These are phyloP conservation scores for Sugiyamaella boreocaroliniensis DNA, from an alignment of 805 yeast species.

Conservation along the genomic window DNA sequence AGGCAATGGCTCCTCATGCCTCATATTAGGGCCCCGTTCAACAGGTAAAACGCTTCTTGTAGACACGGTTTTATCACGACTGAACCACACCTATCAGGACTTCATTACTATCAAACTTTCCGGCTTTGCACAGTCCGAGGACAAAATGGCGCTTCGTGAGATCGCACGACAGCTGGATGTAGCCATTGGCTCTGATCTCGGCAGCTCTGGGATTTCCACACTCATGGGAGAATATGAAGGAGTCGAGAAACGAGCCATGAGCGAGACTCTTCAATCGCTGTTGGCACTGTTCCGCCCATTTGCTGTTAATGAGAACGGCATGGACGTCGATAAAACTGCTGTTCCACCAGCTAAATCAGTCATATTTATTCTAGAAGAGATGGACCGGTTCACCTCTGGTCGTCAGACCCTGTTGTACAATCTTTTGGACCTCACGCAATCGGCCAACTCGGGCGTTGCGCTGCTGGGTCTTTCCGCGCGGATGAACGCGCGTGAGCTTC, in stretches of 20 bases:
- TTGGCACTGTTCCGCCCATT: slow-evolving; percentile 23
- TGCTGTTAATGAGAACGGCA: slow-evolving; percentile 17
- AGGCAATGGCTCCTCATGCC: slow-evolving; percentile 73
- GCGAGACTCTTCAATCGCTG: slow-evolving; percentile 24
- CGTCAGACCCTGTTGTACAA: slow-evolving; percentile 85
- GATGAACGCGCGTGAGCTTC: slow-evolving; percentile 65
- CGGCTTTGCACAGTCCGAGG: slow-evolving; percentile 69
- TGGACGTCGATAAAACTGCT: slow-evolving; percentile 18
- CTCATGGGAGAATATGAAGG: slow-evolving; percentile 21
- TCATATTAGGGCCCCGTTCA: slow-evolving; percentile 74
- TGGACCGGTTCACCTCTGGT: slow-evolving; percentile 66
- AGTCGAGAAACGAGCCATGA: slow-evolving; percentile 27
- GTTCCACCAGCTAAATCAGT: slow-evolving; percentile 39
- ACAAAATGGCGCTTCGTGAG: slow-evolving; percentile 71
- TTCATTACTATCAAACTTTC: slow-evolving; percentile 59
- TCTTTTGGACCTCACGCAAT: slow-evolving; percentile 78
- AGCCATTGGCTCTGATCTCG: slow-evolving; percentile 16
- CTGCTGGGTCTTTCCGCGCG: slow-evolving; percentile 75
- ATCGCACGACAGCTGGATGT: slow-evolving; percentile 77
- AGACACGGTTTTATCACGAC: slow-evolving; percentile 45
- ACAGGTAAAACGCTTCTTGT: slow-evolving; percentile 68
- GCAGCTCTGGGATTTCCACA: slow-evolving; percentile 15
- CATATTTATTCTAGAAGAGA: slow-evolving; percentile 75
- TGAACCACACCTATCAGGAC: slow-evolving; percentile 37
- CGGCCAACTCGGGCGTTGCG: slow-evolving; percentile 62